Base-by-base conservation (phyloP, 768 basidiomycete species). In the Naematelia encephala region DNA sequence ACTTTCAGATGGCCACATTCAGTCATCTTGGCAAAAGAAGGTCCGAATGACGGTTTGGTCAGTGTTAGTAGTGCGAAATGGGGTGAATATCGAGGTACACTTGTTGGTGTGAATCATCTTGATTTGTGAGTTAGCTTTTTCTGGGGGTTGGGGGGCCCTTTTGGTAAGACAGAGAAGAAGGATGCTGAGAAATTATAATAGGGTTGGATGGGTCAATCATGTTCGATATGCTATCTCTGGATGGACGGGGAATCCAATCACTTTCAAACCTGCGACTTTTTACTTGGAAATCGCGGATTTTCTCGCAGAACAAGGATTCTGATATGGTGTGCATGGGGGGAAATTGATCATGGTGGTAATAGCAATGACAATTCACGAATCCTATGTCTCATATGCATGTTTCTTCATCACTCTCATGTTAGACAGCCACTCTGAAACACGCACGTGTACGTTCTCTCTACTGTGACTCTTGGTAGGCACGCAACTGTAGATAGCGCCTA, bases 71-170 rank as follows among this genome's bases (percentile, higher is more conserved):
- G 90, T 3, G 86, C 91, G 2, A 85, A 86, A 81, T 94, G 93
- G 91, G 96, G 96, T 34, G 91, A 87, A 16, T 97, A 98, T 73
- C 83, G 90, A 51, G 96, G 92, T n/a, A 98, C 94, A 1, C 80
- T 99, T 19, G 82, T 84, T 34, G 83, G 88, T 57, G 96, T 96
- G 14, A 94, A 90, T 68, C 96, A 99, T 73, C 83, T 94, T 30
- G 73, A 76, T 60, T 57, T 75, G 69, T 75, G 43, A 73, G 74
- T 68, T n/a, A n/a, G n/a, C n/a, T n/a, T n/a, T 3, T 28, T 14
- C 16, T n/a, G 21, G 51, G 29, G n/a, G n/a, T n/a, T n/a, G n/a
- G n/a, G n/a, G n/a, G n/a, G n/a, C n/a, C n/a, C n/a, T 23, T 14
- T 23, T 42, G 27, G 21, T 16, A 21, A 52, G 10, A 8, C n/a